Evolutionary conservation across 306 rosid genomes (phyloP).

Genomic region (Cucurbita pepo): DNA sequence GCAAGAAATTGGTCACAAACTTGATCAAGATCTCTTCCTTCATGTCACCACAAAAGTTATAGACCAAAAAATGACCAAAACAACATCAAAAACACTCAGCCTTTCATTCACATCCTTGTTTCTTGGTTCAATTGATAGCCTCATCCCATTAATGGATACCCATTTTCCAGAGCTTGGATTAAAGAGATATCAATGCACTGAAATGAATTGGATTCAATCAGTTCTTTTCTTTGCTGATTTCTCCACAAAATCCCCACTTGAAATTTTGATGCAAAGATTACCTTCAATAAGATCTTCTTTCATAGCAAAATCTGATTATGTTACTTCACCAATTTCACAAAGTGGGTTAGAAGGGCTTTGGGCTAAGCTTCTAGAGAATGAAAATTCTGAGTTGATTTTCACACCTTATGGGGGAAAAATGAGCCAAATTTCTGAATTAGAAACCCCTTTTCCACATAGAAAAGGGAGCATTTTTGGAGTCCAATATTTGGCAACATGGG

Average conservation of each 20-base stretch:
- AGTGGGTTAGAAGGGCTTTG: constrained; percentile 38
- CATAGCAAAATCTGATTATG: constrained; percentile 35
- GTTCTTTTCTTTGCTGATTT: constrained; percentile 39
- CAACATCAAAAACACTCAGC: constrained; percentile 23
- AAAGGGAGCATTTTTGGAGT: constrained; percentile 39
- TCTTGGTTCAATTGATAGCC: constrained; percentile 27
- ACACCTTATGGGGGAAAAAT: constrained; percentile 58
- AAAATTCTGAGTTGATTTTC: constrained; percentile 35
- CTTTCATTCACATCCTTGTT: constrained; percentile 34
- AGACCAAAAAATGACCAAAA: constrained; percentile 16
- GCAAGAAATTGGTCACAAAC: constrained; percentile 38
- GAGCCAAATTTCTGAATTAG: constrained; percentile 32
- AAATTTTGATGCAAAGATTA: constrained; percentile 33
- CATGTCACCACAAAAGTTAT: not conserved
- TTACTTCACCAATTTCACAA: constrained; percentile 32
- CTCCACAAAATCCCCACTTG: constrained; percentile 22
- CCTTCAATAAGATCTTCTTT: not conserved
- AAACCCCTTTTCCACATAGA: constrained; percentile 62
- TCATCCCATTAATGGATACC: constrained; percentile 21
- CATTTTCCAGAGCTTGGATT: constrained; percentile 42
- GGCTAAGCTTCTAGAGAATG: constrained; percentile 36
- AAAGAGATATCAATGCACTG: constrained; percentile 18
- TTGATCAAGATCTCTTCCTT: constrained; percentile 32
- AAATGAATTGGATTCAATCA: constrained; percentile 50
- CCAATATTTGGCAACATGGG: constrained; percentile 36